Percentiles rank a stretch among this genome's conserved stretches.
phyloP scores from a whole-genome alignment of 768 basidiomycete genomes.

The Termitomyces sp. region DNA sequence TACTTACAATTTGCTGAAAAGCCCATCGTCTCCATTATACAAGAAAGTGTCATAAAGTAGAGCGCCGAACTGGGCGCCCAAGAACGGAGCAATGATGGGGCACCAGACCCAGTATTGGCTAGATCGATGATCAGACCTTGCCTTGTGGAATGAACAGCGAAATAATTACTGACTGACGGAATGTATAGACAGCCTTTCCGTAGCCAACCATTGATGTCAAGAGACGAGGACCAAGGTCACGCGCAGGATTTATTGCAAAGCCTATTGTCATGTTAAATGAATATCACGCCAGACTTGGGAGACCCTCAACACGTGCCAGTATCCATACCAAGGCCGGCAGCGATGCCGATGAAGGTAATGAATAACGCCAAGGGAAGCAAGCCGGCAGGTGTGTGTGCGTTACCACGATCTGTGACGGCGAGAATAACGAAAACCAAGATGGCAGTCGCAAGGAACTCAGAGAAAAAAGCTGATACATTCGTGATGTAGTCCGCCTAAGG shows the following conservation, averaged over 20 bases:
- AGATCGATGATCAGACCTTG: constrained; percentile 12
- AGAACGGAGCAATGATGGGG: constrained; percentile 57
- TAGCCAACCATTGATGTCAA: constrained; percentile 73
- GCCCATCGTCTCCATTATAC: constrained; percentile 53
- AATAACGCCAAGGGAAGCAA: constrained; percentile 60
- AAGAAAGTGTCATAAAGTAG: constrained; percentile 61
- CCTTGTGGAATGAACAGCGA: background rate
- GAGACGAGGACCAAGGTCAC: constrained; percentile 58
- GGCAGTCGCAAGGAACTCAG: constrained; percentile 58
- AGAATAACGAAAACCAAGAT: constrained; percentile 57
- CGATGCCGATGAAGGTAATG: constrained; percentile 55
- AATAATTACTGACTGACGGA: constrained; percentile 35
- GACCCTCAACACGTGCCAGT: constrained; percentile 33
- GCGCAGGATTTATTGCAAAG: constrained; percentile 35
- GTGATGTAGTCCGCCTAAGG: constrained; percentile 29
- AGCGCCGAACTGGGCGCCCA: constrained; percentile 58
- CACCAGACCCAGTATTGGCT: constrained; percentile 79
- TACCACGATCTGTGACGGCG: constrained; percentile 50
- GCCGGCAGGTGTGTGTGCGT: constrained; percentile 44
- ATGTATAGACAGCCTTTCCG: constrained; percentile 44
- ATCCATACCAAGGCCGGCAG: constrained; percentile 57
- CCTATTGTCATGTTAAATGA: constrained; percentile 16
- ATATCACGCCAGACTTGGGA: background rate
- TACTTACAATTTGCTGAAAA: constrained; percentile 47
- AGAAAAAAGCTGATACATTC: constrained; percentile 37